phyloP scores from a whole-genome alignment of 805 yeast species.

The Soucietia sequanensis region DNA sequence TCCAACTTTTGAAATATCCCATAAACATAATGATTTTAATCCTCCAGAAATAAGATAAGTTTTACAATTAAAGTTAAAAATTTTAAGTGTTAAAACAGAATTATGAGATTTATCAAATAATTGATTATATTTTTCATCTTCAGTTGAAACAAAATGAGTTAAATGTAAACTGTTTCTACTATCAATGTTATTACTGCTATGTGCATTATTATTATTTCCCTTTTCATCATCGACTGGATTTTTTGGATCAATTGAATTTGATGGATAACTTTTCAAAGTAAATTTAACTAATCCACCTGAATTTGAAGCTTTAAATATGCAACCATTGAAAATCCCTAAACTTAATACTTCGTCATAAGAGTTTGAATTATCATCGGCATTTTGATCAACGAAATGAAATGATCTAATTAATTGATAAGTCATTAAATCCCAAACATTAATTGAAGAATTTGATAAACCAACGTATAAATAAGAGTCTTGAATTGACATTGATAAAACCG shows the following conservation, averaged over 20 bases:
- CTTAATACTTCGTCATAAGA: slow-evolving; percentile 47
- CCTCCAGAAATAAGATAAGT: slow-evolving; percentile 66
- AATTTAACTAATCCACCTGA: slow-evolving; percentile 37
- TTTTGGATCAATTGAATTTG: slow-evolving; percentile 5
- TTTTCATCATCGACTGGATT: slow-evolving; percentile 6
- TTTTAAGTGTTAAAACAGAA: slow-evolving; percentile 55
- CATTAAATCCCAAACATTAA: slow-evolving; percentile 85
- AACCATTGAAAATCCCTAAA: slow-evolving; percentile 52
- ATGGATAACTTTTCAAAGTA: slow-evolving; percentile 17
- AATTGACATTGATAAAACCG: slow-evolving; percentile 68
- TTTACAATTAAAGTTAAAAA: slow-evolving; percentile 36
- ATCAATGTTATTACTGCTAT: background rate
- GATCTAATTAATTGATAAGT: slow-evolving; percentile 68
- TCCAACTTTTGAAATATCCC: slow-evolving; percentile 51
- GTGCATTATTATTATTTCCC: slow-evolving; percentile 3
- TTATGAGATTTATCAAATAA: slow-evolving; percentile 9
- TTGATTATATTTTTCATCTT: slow-evolving; percentile 8
- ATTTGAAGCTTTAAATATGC: slow-evolving; percentile 62
- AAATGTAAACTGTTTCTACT: slow-evolving; percentile 3
- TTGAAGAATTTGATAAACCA: slow-evolving; percentile 71
- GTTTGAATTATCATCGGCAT: slow-evolving; percentile 5
- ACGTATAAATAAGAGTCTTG: slow-evolving; percentile 73
- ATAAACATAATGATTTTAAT: slow-evolving; percentile 65
- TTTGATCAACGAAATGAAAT: slow-evolving; percentile 23
- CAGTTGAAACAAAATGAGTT: slow-evolving; percentile 1